Evolutionary conservation across 192 early-diverging fungal genomes (phyloP).

Genomic region (Spizellomyces punctatus): DNA sequence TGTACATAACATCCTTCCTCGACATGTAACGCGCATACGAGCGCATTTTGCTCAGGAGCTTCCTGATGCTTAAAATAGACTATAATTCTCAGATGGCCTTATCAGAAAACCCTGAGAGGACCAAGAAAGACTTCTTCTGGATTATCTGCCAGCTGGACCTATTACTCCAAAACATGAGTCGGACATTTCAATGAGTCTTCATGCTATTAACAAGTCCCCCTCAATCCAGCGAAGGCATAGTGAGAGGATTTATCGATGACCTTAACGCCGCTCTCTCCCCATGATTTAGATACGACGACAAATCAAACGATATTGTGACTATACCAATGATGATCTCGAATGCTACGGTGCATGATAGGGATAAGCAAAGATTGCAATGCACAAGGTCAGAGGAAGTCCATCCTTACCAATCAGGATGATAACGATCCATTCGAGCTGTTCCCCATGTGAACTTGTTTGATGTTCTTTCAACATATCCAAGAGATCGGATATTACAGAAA

Average conservation of each 20-base stretch:
- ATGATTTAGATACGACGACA: constrained; percentile 31
- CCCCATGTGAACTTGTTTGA: constrained; percentile 85
- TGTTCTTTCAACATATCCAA: constrained; percentile 96
- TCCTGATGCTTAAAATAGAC: not conserved
- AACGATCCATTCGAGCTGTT: constrained; percentile 94
- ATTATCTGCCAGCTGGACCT: no score
- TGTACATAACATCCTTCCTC: constrained; percentile 66
- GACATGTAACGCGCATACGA: constrained; percentile 39
- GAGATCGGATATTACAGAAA: constrained; percentile 83
- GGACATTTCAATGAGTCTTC: no score
- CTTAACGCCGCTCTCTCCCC: not conserved
- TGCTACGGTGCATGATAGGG: constrained; percentile 4
- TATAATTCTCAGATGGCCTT: not conserved
- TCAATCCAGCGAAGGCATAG: no score
- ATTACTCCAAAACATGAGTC: no score
- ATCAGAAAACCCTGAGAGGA: no score
- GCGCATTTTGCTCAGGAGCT: constrained; percentile 26
- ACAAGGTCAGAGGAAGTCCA: not conserved
- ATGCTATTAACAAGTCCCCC: no score
- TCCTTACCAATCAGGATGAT: constrained; percentile 80
- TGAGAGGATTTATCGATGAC: no score
- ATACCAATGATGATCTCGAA: constrained; percentile 49
- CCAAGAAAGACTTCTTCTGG: no score
- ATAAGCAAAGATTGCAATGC: not conserved
- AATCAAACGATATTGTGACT: constrained; percentile 42